Conservation (phyloP, 2,329 filamentous ascomycete genomes). For the Fusarium solani-melongenae region DNA sequence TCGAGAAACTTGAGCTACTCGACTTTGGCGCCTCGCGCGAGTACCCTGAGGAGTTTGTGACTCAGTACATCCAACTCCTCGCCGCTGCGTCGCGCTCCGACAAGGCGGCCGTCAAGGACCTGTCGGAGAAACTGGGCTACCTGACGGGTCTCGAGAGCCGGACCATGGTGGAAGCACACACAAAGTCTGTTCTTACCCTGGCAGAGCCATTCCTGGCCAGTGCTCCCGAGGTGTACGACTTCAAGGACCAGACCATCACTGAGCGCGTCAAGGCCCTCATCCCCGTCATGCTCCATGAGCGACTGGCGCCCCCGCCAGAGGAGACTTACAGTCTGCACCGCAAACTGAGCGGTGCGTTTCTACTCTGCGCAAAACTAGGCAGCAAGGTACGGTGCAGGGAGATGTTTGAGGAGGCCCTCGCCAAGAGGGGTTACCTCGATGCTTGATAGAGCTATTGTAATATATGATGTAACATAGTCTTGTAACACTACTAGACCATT, state of each 20-base stretch:
- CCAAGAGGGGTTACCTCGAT: slow-evolving; percentile 47
- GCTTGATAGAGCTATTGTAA: slow-evolving; percentile 1
- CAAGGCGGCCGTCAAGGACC: slow-evolving; percentile 67
- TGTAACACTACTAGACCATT: slow-evolving; percentile 33
- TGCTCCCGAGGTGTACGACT: slow-evolving; percentile 89
- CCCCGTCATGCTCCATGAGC: slow-evolving; percentile 90
- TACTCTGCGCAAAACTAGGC: slow-evolving; percentile 87
- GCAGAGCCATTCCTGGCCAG: slow-evolving; percentile 87
- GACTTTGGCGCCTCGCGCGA: slow-evolving; percentile 95
- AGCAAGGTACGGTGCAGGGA: slow-evolving; percentile 84
- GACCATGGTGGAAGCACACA: slow-evolving; percentile 89
- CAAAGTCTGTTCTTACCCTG: slow-evolving; percentile 87
- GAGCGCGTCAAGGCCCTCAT: slow-evolving; percentile 90
- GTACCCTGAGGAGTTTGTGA: slow-evolving; percentile 83
- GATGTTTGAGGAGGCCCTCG: slow-evolving; percentile 74
- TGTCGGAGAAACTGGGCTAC: slow-evolving; percentile 86
- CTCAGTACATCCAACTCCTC: slow-evolving; percentile 82
- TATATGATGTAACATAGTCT: slow-evolving; percentile 28
- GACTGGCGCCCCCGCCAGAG: slow-evolving; percentile 90
- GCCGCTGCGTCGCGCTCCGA: slow-evolving; percentile 82
- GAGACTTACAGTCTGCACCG: slow-evolving; percentile 97
- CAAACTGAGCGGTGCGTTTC: slow-evolving; percentile 93
- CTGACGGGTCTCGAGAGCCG: slow-evolving; percentile 89
- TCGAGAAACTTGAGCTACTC: slow-evolving; percentile 83
- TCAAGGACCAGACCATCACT: slow-evolving; percentile 93